Conservation (phyloP, 441 rosid species). For the Eutrema salsugineum region DNA sequence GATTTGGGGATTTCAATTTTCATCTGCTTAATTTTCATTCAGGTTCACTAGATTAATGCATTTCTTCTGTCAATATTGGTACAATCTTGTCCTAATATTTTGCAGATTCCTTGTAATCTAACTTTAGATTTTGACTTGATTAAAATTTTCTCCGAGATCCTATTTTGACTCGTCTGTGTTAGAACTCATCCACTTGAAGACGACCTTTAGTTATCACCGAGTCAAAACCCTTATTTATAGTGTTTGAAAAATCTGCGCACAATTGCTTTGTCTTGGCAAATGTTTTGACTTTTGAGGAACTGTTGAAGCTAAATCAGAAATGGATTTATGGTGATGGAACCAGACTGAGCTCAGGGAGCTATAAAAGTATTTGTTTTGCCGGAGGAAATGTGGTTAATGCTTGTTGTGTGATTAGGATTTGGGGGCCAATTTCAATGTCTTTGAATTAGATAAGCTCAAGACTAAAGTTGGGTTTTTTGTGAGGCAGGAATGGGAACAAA, state of each 20-base stretch:
- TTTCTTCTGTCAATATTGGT: slow-evolving; percentile 6
- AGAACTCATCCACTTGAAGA: slow-evolving; percentile 16
- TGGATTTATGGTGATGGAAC: slow-evolving; percentile 1
- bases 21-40: neutral
- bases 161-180: slow-evolving; percentile 27
- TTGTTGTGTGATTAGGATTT: neutral
- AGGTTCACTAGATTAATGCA: slow-evolving; percentile 7
- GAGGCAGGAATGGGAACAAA: slow-evolving; percentile 86
- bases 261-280: neutral
- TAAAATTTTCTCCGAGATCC: slow-evolving; percentile 18
- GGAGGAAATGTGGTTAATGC: slow-evolving; percentile 4
- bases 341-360: neutral
- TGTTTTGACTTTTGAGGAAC: slow-evolving; percentile 21
- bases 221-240: slow-evolving; percentile 20
- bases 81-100: slow-evolving; percentile 6
- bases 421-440: neutral
- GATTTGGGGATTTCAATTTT: slow-evolving; percentile 17
- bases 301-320: neutral
- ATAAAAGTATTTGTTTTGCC: neutral
- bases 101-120: slow-evolving; percentile 27
- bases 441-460: neutral
- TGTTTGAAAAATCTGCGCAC: neutral
- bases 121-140: slow-evolving; percentile 22
- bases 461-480: slow-evolving; percentile 20
- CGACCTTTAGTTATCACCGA: slow-evolving; percentile 17